A percentile compares a stretch with the other conserved stretches of the same genome.
These are phyloP conservation scores for Tephrocybe rancida DNA, from an alignment of 768 basidiomycete species.

Conservation along the genomic window DNA sequence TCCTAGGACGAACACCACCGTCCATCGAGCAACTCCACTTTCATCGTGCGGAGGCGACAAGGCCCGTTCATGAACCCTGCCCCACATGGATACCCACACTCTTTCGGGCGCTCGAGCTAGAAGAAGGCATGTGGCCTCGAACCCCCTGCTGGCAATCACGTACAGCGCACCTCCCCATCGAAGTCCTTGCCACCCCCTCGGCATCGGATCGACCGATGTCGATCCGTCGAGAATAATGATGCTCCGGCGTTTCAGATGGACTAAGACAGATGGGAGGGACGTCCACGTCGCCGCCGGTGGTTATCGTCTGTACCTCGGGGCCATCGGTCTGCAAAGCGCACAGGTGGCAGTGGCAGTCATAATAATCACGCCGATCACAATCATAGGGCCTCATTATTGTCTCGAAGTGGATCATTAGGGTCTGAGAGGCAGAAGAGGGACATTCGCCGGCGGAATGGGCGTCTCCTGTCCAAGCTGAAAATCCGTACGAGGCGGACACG, in stretches of 20 bases:
- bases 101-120: conserved; percentile 75
- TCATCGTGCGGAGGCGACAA: conserved; percentile 80
- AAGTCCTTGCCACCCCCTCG: conserved; percentile 74
- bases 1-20: conserved; percentile 51
- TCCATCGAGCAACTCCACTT: conserved; percentile 53
- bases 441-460: conserved; percentile 65
- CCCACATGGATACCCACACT: conserved; percentile 37
- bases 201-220: conserved; percentile 45
- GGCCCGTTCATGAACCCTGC: conserved; percentile 70
- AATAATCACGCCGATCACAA: conserved; percentile 27
- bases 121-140: conserved; percentile 89
- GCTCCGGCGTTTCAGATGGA: conserved; percentile 71
- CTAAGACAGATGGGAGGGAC: conserved; percentile 64
- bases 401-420: conserved; percentile 18
- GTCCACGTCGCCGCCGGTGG: conserved; percentile 27
- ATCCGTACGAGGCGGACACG: conserved; percentile 48
- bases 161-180: conserved; percentile 68
- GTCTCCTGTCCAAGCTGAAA: conserved; percentile 62
- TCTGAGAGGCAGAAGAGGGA: conserved; percentile 43
- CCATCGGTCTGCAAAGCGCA: conserved; percentile 40
- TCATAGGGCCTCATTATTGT: conserved; percentile 16
- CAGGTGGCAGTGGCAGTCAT: conserved; percentile 1
- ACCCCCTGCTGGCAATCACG: conserved; percentile 81
- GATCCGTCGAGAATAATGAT: conserved; percentile 80
- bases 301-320: conserved; percentile 56